Conservation (phyloP, 2,329 filamentous ascomycete species). For the Xylaria sp. region DNA sequence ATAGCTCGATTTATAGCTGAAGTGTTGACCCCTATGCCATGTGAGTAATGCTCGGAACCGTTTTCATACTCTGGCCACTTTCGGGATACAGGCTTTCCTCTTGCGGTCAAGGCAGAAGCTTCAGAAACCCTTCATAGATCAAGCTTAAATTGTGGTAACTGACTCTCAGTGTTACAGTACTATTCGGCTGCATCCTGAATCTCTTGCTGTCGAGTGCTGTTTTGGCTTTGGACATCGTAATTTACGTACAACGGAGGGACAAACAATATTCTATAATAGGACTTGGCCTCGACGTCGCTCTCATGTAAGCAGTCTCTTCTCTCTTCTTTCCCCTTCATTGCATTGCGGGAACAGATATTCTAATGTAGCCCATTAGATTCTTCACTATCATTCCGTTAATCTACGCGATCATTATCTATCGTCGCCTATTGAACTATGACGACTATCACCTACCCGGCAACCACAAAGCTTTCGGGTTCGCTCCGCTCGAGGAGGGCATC, state of each 20-base stretch:
- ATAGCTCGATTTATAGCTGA: constrained; percentile 59
- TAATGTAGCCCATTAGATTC: constrained; percentile 46
- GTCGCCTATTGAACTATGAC: constrained; percentile 59
- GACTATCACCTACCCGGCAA: constrained; percentile 62
- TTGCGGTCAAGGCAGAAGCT: too few species aligned
- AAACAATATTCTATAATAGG: constrained; percentile 60
- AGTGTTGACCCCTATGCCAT: constrained; percentile 62
- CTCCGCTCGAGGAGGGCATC: constrained; percentile 44
- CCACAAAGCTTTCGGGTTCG: constrained; percentile 60
- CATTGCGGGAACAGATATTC: constrained; percentile 1
- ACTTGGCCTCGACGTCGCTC: constrained; percentile 58
- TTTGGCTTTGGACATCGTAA: constrained; percentile 61
- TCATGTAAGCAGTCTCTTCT: constrained; percentile 60
- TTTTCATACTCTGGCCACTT: too few species aligned
- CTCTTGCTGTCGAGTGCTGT: constrained; percentile 58
- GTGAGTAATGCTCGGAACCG: too few species aligned
- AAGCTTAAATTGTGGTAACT: too few species aligned
- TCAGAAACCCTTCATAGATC: too few species aligned
- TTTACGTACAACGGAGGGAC: constrained; percentile 58
- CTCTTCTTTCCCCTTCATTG: background rate
- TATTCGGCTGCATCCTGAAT: constrained; percentile 63
- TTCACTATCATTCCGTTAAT: constrained; percentile 56
- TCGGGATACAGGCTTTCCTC: too few species aligned
- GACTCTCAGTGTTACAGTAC: constrained; percentile 46
- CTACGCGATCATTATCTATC: constrained; percentile 60